Evolutionary conservation across 2,329 filamentous ascomycete species (phyloP).

Genomic region (Hypoxylon sp.): DNA sequence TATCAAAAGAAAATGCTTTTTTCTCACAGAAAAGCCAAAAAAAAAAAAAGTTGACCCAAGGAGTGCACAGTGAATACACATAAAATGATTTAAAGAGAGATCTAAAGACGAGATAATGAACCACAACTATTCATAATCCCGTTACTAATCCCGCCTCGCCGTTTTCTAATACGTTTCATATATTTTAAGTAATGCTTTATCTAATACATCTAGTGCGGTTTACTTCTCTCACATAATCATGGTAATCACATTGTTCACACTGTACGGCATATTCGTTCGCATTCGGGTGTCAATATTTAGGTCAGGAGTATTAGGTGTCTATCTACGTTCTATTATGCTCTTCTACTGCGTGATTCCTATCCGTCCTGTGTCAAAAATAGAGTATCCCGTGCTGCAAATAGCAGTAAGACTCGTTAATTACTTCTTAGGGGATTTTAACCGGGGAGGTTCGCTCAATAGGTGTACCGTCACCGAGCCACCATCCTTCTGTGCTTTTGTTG

Average conservation of each 20-base stretch:
- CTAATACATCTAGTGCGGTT: background rate
- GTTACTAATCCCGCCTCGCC: background rate
- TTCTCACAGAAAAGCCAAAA: background rate
- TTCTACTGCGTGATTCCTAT: background rate
- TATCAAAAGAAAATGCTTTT: background rate
- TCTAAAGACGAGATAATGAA: background rate
- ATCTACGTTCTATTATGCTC: background rate
- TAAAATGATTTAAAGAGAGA: background rate
- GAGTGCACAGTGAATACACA: background rate
- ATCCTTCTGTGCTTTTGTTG: background rate
- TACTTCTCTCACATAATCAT: background rate
- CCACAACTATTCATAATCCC: background rate
- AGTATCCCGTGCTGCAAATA: background rate
- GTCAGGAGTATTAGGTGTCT: background rate
- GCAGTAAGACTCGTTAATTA: background rate
- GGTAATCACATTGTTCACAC: background rate
- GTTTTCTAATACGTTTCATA: background rate
- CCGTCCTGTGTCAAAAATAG: background rate
- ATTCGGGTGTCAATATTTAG: background rate
- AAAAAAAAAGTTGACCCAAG: background rate
- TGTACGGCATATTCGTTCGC: background rate
- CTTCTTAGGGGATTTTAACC: constrained; percentile 21
- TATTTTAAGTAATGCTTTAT: background rate
- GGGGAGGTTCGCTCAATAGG: constrained; percentile 10
- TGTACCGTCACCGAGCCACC: constrained; percentile 15